Base-by-base conservation (phyloP, 2,329 filamentous ascomycete species). In the Triangularia verruculosa region DNA sequence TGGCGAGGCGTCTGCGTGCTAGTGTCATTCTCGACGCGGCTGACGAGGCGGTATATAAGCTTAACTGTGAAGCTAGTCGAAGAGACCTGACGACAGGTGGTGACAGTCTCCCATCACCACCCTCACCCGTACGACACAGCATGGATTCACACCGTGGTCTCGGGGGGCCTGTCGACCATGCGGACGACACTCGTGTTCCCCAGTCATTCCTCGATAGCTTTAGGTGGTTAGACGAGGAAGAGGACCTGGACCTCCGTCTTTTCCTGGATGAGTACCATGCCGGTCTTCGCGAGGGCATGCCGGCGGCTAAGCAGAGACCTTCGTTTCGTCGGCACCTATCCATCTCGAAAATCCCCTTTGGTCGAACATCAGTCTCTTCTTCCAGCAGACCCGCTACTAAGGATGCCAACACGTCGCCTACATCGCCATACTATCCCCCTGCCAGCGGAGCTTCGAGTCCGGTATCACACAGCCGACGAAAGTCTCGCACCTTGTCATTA, bases 251-350 rank as follows among this genome's bases (percentile, higher is more conserved):
- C 70, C 75, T 89, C 24, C 80, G 84, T 53, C 80, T 93, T 39
- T 83, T 82, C 39, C 76, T 92, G 30, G 88, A 92, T 72, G 87
- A 91, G 72, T 90, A 91, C 71, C 88, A 90, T 71, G 79, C 83
- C 54, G 88, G 88, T 69, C 77, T 87, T 32, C 80, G 85, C 39
- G 81, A 83, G 30, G 77, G 82, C 22, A 72, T 81, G 5, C 78
- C 82, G 5, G 69, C 74, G 67, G 74, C 78, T 57, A 82, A 82
- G 66, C 77, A 80, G 60, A 81, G 82, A 25, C 84, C 86, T 12
- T 88, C 87, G 2, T 90, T 91, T 72, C 86, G 89, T 64, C 86
- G 90, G 59, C 88, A 87, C 64, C 75, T 93, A 66, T 94, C 91
- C 11, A 84, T 93, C 64, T 86, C 85, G 62, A 89, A 88, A 70